Evolutionary conservation across 345 rosid species (phyloP).

Genomic region (Jatropha curcas): DNA sequence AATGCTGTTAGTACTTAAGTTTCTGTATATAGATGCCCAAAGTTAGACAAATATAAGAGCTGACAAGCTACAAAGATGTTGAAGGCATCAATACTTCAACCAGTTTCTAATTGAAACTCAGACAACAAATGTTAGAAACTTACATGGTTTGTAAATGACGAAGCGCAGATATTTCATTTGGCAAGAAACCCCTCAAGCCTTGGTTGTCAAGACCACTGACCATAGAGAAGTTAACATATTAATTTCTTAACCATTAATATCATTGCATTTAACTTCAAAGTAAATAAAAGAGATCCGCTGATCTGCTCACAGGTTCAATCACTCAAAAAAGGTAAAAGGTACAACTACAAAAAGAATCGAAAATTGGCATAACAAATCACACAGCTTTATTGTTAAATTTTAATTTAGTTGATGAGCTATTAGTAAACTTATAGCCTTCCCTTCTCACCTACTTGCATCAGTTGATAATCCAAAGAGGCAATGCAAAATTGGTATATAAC

Average conservation of each 20-base stretch:
- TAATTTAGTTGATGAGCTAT: background rate
- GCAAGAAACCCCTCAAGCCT: slow-evolving; percentile 83
- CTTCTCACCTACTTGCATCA: background rate
- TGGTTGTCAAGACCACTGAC: slow-evolving; percentile 85
- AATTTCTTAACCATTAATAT: background rate
- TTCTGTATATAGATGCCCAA: slow-evolving; percentile 48
- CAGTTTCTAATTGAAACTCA: background rate
- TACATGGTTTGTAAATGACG: slow-evolving; percentile 85
- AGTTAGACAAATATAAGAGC: background rate
- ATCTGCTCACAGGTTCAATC: background rate
- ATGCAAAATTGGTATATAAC: no score
- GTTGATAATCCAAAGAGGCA: background rate
- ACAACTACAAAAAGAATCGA: background rate
- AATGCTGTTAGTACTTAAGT: slow-evolving; percentile 81
- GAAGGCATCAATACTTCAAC: background rate
- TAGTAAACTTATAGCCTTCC: background rate
- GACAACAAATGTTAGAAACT: slow-evolving; percentile 26
- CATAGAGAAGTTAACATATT: slow-evolving; percentile 18
- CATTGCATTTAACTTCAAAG: background rate
- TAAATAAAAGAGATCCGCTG: background rate
- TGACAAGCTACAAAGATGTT: background rate
- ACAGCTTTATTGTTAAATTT: background rate
- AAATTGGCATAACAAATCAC: background rate
- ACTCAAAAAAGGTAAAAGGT: background rate
- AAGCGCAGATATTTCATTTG: slow-evolving; percentile 66